A percentile compares a stretch with the other conserved stretches of the same genome.
Evolutionary conservation across 768 basidiomycete species (phyloP).

Genomic region (Leccinum fibrillosum): DNA sequence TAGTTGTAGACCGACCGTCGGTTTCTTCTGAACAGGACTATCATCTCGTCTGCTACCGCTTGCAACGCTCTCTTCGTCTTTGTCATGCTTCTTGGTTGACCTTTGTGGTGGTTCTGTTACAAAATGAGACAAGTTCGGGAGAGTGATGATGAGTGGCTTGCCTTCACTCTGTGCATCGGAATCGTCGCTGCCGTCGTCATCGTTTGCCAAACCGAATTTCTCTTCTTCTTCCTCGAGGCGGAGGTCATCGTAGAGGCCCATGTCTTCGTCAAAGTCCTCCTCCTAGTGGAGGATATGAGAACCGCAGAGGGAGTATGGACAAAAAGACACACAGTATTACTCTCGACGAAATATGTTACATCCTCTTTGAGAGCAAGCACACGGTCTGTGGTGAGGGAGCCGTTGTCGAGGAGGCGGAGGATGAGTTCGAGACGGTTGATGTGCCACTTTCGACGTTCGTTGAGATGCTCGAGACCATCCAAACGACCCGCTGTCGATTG

Average conservation of each 20-base stretch:
- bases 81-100: constrained; percentile 65
- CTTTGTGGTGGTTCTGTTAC: constrained; percentile 59
- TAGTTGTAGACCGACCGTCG: constrained; percentile 54
- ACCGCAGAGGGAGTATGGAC: constrained; percentile 4
- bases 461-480: constrained; percentile 82
- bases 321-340: constrained; percentile 74
- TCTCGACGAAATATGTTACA: constrained; percentile 93
- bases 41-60: constrained; percentile 70
- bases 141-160: constrained; percentile 21
- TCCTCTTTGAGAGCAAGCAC: constrained; percentile 87
- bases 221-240: constrained; percentile 97
- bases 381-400: constrained; percentile 78
- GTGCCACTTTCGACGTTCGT: constrained; percentile 96
- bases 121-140: neutral
- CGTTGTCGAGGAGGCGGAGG: constrained; percentile 90
- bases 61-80: constrained; percentile 72
- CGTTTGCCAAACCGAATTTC: constrained; percentile 73
- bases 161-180: constrained; percentile 76
- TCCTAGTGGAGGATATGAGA: constrained; percentile 53
- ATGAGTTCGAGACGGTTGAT: constrained; percentile 90
- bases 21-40: constrained; percentile 80
- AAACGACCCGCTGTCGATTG: constrained; percentile 65
- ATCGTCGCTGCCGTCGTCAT: constrained; percentile 73
- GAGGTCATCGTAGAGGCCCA: constrained; percentile 96
- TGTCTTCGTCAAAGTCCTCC: constrained; percentile 96